These are phyloP conservation scores for Ilyonectria destructans DNA, from an alignment of 2,329 filamentous ascomycete species.

Conservation along the genomic window DNA sequence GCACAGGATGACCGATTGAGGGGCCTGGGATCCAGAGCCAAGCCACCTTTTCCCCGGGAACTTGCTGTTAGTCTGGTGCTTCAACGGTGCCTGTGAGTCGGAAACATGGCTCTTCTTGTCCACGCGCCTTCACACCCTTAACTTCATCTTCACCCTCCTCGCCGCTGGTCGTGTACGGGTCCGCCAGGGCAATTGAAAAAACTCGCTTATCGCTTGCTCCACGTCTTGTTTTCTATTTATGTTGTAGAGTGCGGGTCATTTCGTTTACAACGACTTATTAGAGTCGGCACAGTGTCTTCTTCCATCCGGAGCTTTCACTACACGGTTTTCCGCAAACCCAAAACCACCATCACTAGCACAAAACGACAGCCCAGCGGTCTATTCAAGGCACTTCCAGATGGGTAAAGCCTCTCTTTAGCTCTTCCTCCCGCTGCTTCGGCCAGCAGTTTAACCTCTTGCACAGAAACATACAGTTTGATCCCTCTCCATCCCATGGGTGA, in stretches of 20 bases:
- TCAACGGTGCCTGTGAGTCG: neutral
- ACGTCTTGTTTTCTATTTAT: neutral
- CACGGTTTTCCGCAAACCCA: neutral
- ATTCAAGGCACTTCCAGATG: neutral
- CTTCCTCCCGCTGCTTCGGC: neutral
- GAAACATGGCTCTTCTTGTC: neutral
- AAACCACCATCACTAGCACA: neutral
- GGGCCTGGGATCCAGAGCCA: neutral
- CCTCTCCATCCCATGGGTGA: neutral
- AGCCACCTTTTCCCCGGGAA: neutral
- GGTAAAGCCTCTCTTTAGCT: neutral
- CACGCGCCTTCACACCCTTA: neutral
- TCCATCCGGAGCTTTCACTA: neutral
- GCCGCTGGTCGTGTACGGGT: neutral
- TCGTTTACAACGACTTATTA: neutral
- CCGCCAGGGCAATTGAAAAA: neutral
- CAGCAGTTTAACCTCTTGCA: neutral
- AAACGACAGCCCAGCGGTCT: neutral
- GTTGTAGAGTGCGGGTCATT: neutral
- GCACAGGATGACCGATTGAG: neutral
- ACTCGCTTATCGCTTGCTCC: neutral
- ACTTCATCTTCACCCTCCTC: neutral
- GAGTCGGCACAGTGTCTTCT: neutral
- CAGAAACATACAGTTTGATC: neutral
- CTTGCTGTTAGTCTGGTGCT: neutral